phyloP scores from a whole-genome alignment of 768 basidiomycete species.

The Naematelia encephala region DNA sequence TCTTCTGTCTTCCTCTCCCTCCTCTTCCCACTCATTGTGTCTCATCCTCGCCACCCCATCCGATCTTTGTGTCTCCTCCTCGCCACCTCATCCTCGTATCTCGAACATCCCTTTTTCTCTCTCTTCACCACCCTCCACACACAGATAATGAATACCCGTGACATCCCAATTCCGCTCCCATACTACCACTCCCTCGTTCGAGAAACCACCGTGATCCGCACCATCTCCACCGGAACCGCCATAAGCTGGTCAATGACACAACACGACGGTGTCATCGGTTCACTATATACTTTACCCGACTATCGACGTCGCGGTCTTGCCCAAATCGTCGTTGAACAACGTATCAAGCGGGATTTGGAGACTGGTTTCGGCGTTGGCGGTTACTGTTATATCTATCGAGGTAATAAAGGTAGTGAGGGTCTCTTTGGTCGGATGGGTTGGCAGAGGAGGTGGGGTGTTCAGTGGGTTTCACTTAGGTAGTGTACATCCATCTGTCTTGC shows the following conservation, averaged over 20 bases:
- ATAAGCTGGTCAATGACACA: slow-evolving; percentile 10
- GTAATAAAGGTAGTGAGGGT: slow-evolving; percentile 3
- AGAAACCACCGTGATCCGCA: not conserved
- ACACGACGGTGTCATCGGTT: slow-evolving; percentile 11
- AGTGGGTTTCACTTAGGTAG: slow-evolving; percentile 9
- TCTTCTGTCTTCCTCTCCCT: not conserved
- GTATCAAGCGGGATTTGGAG: not conserved
- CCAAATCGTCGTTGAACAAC: not conserved
- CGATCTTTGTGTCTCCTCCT: no score
- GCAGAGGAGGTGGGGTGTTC: slow-evolving; percentile 8
- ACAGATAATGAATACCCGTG: slow-evolving; percentile 5
- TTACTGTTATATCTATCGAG: slow-evolving; percentile 3
- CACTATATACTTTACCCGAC: slow-evolving; percentile 9
- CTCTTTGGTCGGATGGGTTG: slow-evolving; percentile 13
- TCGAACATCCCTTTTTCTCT: no score
- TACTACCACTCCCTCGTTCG: not conserved
- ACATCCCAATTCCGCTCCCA: not conserved
- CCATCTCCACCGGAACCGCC: not conserved
- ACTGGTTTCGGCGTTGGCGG: not conserved
- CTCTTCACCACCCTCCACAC: not conserved
- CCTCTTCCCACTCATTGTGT: no score
- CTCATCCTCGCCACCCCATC: no score
- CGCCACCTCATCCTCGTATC: no score
- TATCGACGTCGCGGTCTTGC: slow-evolving; percentile 11
- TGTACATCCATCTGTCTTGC: not conserved